Percentiles rank a stretch among this genome's conserved stretches.
Conservation (phyloP, 345 rosid species). For the Citrus mangshanensis region DNA sequence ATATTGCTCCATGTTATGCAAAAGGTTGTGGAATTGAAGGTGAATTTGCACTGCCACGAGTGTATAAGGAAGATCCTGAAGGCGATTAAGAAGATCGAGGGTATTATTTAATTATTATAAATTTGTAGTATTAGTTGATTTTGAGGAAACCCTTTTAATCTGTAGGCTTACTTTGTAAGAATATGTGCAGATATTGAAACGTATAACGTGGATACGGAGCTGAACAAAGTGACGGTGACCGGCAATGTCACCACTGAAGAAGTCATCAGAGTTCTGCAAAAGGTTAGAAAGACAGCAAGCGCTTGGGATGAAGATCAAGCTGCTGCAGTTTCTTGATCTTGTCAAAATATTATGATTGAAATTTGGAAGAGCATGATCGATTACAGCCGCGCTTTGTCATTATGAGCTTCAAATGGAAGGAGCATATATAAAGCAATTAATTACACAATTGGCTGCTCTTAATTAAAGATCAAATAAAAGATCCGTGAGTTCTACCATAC, state of each 20-base stretch:
- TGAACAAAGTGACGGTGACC: constrained; percentile 77
- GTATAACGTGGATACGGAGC: constrained; percentile 67
- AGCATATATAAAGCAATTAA: neutral
- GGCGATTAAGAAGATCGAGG: constrained; percentile 81
- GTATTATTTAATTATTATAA: constrained; percentile 21
- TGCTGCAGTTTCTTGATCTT: neutral
- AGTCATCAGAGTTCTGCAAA: constrained; percentile 69
- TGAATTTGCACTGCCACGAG: constrained; percentile 73
- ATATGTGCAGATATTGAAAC: constrained; percentile 60
- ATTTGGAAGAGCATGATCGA: no score
- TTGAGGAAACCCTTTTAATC: neutral
- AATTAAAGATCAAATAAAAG: neutral
- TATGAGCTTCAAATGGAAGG: neutral
- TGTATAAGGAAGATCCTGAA: constrained; percentile 81
- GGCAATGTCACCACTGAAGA: constrained; percentile 73
- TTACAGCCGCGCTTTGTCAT: neutral
- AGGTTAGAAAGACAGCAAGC: constrained; percentile 64
- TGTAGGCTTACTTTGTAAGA: neutral
- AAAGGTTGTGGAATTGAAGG: constrained; percentile 79
- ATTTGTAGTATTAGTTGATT: neutral
- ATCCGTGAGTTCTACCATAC: neutral
- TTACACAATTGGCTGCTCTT: neutral
- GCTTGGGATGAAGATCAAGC: constrained; percentile 39
- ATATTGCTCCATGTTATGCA: neutral
- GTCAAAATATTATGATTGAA: no score